Evolutionary conservation across 208 protist species (phyloP), one percentile per base, ranked within the genome.

Genomic region (Herpetomonas samuelpessoai): DNA sequence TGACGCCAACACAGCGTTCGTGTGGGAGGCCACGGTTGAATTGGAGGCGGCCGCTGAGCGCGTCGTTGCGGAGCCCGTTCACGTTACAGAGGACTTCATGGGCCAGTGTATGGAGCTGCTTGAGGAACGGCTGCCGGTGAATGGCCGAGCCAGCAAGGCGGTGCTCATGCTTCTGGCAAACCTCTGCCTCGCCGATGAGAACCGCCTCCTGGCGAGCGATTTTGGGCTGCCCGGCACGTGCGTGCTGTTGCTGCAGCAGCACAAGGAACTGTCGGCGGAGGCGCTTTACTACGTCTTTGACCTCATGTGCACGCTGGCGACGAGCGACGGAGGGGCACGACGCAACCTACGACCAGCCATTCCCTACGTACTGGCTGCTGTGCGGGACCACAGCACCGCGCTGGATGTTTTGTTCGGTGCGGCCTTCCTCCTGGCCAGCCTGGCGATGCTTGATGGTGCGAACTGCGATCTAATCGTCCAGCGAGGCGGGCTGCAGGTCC

Each of bases 211-310:
- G 25, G 69, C 83, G 24, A 53, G 65, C 26, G 71, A 65, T 24
- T 88, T 83, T 63, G 85, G 83, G 27, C 45, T 91, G 14, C 76
- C 79, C 18, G 57, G 71, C 30, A 73, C 62, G 22, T 92, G 82
- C 61, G 62, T 91, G 25, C 21, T 89, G 7, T 39, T 95, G 41
- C 63, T 95, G 31, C 83, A 80, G 45, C 58, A 71, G 14, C 65
- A 79, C 57, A 53, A 44, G 4, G 46, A 60, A 25, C 59, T 95
- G 18, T 61, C 73, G 9, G 39, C 58, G 2, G 74, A 79, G 27
- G 88, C 76, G 25, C 64, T 95, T 39, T 87, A 79, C 63, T 72
- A 71, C 65, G 58, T 86, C 16, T 88, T 91, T 52, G 88, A 91
- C 52, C 54, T 92, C 3, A 74, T 86, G 28, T 82, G 78, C 59